These are phyloP conservation scores for Suhomyces terraborum DNA, from an alignment of 1,139 yeast species.

Conservation along the genomic window DNA sequence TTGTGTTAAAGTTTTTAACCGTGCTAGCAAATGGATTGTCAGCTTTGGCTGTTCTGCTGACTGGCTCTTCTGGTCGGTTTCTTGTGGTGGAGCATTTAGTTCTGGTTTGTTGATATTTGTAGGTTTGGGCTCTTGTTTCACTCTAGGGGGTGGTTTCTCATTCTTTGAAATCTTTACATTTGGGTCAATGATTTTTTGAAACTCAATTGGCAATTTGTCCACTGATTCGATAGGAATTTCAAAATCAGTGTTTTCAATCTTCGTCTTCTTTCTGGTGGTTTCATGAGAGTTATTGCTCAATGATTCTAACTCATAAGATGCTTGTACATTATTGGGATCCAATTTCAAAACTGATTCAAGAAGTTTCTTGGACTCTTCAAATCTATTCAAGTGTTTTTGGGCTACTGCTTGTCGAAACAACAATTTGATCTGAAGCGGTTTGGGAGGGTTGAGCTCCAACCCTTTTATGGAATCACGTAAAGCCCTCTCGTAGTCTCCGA, in stretches of 20 bases:
- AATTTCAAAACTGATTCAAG: slow-evolving; percentile 44
- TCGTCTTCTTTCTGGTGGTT: slow-evolving; percentile 18
- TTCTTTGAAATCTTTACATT: neutral
- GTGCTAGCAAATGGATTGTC: slow-evolving; percentile 35
- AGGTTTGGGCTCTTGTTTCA: neutral
- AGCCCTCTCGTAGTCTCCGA: slow-evolving; percentile 58
- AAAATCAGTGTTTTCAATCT: slow-evolving; percentile 9
- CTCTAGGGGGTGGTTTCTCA: neutral
- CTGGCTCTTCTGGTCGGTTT: too few species aligned
- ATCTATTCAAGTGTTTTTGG: slow-evolving; percentile 34
- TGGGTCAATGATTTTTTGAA: slow-evolving; percentile 14
- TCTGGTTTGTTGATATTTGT: neutral
- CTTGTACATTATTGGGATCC: slow-evolving; percentile 48
- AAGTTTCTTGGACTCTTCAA: slow-evolving; percentile 34
- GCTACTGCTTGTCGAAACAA: slow-evolving; percentile 60
- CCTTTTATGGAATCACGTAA: slow-evolving; percentile 63
- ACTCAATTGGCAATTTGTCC: slow-evolving; percentile 47
- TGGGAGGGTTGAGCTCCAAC: slow-evolving; percentile 38
- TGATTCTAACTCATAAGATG: slow-evolving; percentile 28
- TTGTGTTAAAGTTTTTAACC: slow-evolving; percentile 30
- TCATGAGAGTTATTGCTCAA: slow-evolving; percentile 12
- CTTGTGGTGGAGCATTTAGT: neutral
- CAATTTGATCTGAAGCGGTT: slow-evolving; percentile 49
- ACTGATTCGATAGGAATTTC: slow-evolving; percentile 47
- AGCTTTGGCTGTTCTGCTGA: slow-evolving; percentile 22